phyloP scores from a whole-genome alignment of 1,284 basidiomycete genomes.

The Leccinum fallax region DNA sequence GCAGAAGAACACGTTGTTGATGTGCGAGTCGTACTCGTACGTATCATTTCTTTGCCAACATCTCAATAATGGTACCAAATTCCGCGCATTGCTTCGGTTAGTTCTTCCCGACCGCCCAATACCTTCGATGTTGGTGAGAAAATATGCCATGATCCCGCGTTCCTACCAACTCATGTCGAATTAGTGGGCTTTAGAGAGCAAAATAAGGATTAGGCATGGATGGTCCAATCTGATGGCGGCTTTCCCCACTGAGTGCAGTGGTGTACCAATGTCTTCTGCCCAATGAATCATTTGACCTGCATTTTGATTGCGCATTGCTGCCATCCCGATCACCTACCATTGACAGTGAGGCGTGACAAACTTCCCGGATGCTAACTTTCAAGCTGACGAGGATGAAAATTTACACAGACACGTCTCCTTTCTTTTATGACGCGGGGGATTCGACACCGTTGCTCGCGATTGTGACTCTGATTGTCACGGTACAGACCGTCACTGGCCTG shows the following conservation, averaged over 20 bases:
- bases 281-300: neutral
- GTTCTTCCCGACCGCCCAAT: slow-evolving; percentile 55
- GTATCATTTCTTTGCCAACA: no score
- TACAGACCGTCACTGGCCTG: neutral
- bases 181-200: slow-evolving; percentile 52
- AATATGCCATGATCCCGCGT: neutral
- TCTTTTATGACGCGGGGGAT: neutral
- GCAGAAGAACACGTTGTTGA: neutral
- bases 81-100: no score
- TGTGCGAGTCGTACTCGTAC: no score
- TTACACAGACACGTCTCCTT: neutral
- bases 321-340: neutral
- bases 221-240: neutral
- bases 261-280: slow-evolving; percentile 3
- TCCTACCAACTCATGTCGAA: slow-evolving; percentile 4
- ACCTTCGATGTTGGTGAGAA: slow-evolving; percentile 63
- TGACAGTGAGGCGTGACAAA: neutral
- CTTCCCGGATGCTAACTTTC: neutral
- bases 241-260: neutral
- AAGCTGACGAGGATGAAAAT: neutral
- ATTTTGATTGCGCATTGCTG: neutral
- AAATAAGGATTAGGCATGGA: slow-evolving; percentile 23
- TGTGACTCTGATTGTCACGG: neutral
- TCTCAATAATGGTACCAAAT: no score
- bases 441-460: neutral